phyloP scores from a whole-genome alignment of 2,329 filamentous ascomycete genomes.

The Lasiodiplodia hormozganensis region DNA sequence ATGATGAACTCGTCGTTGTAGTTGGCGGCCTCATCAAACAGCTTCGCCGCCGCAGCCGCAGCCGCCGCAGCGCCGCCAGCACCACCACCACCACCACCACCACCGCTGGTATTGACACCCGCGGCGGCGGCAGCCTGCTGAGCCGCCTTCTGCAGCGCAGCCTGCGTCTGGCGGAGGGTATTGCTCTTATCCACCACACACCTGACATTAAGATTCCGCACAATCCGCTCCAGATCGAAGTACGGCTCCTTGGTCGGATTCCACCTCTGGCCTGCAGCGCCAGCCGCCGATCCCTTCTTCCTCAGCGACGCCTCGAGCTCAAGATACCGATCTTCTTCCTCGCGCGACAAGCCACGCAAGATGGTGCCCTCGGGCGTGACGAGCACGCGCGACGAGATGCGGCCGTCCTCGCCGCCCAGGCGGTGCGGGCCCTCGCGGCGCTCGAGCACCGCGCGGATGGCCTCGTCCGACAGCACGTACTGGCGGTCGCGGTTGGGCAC shows the following conservation, averaged over 20 bases:
- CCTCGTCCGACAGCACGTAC: slow-evolving; percentile 50
- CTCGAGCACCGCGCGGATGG: slow-evolving; percentile 59
- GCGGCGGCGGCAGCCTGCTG: slow-evolving; percentile 33
- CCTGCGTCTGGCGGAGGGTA: slow-evolving; percentile 28
- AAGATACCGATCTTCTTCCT: slow-evolving; percentile 75
- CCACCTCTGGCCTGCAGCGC: slow-evolving; percentile 35
- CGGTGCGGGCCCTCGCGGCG: slow-evolving; percentile 47
- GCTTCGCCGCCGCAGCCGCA: background rate
- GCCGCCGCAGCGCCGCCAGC: slow-evolving; percentile 42
- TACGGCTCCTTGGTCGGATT: slow-evolving; percentile 30
- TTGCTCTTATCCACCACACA: slow-evolving; percentile 23
- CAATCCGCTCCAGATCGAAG: slow-evolving; percentile 26
- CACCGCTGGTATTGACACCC: slow-evolving; percentile 5
- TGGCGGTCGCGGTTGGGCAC: slow-evolving; percentile 43
- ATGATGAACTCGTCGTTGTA: slow-evolving; percentile 31
- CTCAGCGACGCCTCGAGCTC: slow-evolving; percentile 65
- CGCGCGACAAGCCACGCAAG: slow-evolving; percentile 71
- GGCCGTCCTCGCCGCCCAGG: slow-evolving; percentile 51
- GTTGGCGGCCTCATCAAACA: slow-evolving; percentile 27
- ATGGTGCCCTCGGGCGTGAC: slow-evolving; percentile 79
- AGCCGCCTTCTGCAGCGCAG: slow-evolving; percentile 30
- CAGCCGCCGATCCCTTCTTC: slow-evolving; percentile 32
- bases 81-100: slow-evolving; percentile 43
- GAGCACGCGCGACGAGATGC: slow-evolving; percentile 64
- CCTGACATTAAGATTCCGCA: slow-evolving; percentile 20